A percentile compares a stretch with the other conserved stretches of the same genome.
phyloP scores from a whole-genome alignment of 2,329 filamentous ascomycete species.

The Zopfia rhizophila region DNA sequence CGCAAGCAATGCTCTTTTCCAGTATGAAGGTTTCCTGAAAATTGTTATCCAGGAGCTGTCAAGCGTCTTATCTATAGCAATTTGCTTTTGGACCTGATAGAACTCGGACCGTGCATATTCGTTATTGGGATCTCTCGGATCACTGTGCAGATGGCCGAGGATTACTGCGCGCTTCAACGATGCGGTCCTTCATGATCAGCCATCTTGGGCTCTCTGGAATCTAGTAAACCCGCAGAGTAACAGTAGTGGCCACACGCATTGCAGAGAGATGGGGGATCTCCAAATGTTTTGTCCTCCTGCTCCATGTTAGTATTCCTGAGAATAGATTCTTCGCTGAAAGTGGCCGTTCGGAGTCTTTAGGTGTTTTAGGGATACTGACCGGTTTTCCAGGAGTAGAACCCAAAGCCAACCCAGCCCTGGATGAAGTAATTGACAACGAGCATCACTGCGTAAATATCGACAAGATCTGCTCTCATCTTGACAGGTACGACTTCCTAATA shows the following conservation, averaged over 20 bases:
- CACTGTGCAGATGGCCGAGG: conserved; percentile 69
- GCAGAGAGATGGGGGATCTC: conserved; percentile 59
- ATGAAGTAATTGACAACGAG: conserved; percentile 33
- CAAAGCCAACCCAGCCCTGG: conserved; percentile 37
- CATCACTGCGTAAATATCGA: conserved; percentile 46
- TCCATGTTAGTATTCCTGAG: background rate
- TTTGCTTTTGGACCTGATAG: conserved; percentile 42
- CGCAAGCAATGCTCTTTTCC: conserved; percentile 35
- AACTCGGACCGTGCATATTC: conserved; percentile 38
- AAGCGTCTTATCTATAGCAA: conserved; percentile 38
- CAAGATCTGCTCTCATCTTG: conserved; percentile 43
- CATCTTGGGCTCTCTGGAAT: conserved; percentile 73
- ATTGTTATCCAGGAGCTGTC: conserved; percentile 35
- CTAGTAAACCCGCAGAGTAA: conserved; percentile 61
- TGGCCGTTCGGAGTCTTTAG: too few relatives aligned
- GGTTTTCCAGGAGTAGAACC: conserved; percentile 37
- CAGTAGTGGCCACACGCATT: conserved; percentile 60
- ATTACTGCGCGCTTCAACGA: conserved; percentile 68
- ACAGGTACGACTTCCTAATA: conserved; percentile 41
- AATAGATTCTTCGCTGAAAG: background rate
- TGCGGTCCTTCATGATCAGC: conserved; percentile 70
- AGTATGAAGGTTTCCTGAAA: conserved; percentile 37
- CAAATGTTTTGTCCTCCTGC: conserved; percentile 52
- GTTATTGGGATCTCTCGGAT: conserved; percentile 58
- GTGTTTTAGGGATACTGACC: conserved; percentile 4